These are phyloP conservation scores for Erodium moschatum DNA, from an alignment of 441 rosid species.

Conservation along the genomic window DNA sequence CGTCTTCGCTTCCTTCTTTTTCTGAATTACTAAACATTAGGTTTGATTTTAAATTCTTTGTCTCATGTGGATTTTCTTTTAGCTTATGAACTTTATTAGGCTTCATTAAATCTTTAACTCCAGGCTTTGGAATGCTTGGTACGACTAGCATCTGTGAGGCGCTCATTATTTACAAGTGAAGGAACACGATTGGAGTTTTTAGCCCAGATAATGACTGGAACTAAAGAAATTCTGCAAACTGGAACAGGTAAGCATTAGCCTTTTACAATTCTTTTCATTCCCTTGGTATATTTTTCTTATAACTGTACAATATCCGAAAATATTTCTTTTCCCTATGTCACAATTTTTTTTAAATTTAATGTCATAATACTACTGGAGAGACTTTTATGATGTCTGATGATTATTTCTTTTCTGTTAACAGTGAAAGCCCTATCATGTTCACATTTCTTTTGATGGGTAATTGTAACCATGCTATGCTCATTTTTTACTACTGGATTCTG, in stretches of 20 bases:
- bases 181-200: constrained; percentile 24
- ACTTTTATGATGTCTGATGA: too few species aligned
- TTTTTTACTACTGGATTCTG: too few species aligned
- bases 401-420: too few species aligned
- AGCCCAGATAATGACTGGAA: constrained; percentile 27
- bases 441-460: too few species aligned
- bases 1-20: too few species aligned
- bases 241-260: constrained; percentile 22
- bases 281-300: neutral
- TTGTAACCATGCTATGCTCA: too few species aligned
- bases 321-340: neutral
- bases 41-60: too few species aligned
- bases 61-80: too few species aligned
- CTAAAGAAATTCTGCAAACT: constrained; percentile 28
- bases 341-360: too few species aligned
- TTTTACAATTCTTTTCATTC: neutral
- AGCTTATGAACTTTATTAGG: neutral
- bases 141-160: constrained; percentile 27
- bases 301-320: neutral
- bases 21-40: too few species aligned
- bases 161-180: constrained; percentile 27
- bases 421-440: too few species aligned
- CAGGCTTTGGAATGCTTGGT: constrained; percentile 34
- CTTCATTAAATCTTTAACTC: neutral
- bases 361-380: too few species aligned